Base-by-base conservation (phyloP, 2,329 filamentous ascomycete species). In the Epichloe bromicola region DNA sequence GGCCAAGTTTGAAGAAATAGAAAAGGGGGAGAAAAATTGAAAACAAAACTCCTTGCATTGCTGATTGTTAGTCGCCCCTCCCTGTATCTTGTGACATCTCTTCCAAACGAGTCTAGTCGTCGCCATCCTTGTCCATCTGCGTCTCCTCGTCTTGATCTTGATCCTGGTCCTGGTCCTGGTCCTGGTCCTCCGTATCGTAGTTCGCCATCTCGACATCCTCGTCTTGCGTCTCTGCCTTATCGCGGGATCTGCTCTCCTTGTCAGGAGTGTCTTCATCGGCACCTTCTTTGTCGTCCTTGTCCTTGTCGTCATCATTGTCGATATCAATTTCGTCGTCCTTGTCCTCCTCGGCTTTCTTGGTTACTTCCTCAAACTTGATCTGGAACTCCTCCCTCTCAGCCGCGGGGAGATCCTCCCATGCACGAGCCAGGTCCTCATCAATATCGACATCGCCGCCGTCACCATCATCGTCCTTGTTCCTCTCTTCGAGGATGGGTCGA, bases 371-470 rank as follows among this genome's bases (percentile, higher is more conserved):
- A 26, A 58, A 56, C 51, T 65, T 70, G 53, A 59, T 53, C 54
- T 74, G 68, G 50, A 71, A 79, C 48, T 72, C 70, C 26, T 76
- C 74, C 60, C 72, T 74, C 47, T 74, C 69, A 20, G 63, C 65
- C 43, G 74, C 69, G 4, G 73, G 62, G 14, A 81, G 67, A 19
- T 75, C 72, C 53, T 77, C 74, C 78, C 78, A 82, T 41, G 68
- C 67, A 12, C 70, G 70, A n/a, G 69, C 65, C 8, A 81, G 69
- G 65, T 79, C 76, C 48, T 76, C 74, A n/a, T 79, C 75, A 12
- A 77, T 61, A 51, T 70, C 68, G 51, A 68, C 43, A 12, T 64
- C 57, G 26, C 19, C 34, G n/a, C 53, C 56, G 14, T 63, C 61
- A 12, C 48, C 55, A 14, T 61, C 59, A 17, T 60, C 57, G 15